phyloP scores from a whole-genome alignment of 2,329 filamentous ascomycete genomes.

The Cytospora schulzeri region DNA sequence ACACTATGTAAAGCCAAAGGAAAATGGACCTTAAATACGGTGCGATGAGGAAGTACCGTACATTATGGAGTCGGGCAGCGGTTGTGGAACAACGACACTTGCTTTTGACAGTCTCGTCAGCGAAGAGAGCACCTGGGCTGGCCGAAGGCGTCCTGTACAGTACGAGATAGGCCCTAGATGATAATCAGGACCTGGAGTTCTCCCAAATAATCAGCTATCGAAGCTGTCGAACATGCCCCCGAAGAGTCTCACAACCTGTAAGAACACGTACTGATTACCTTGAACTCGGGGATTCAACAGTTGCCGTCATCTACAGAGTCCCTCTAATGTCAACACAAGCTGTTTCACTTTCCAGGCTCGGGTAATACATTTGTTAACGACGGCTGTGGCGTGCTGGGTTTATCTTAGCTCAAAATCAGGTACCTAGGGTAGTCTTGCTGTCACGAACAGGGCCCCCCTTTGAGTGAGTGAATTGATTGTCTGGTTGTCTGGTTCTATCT shows the following conservation, averaged over 20 bases:
- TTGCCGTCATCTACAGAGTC: not conserved
- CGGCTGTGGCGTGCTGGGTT: not conserved
- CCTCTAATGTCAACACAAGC: not conserved
- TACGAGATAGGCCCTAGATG: not conserved
- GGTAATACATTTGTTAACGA: not conserved
- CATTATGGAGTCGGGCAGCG: not conserved
- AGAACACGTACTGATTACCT: no score
- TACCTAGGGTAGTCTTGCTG: no score
- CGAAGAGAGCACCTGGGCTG: not conserved
- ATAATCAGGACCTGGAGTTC: not conserved
- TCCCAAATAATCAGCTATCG: not conserved
- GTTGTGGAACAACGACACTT: slow-evolving; percentile 6
- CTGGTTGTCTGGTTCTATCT: no score
- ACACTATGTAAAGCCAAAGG: no score
- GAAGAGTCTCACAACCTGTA: not conserved
- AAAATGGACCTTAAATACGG: no score
- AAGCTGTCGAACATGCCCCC: not conserved
- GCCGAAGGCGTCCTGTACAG: not conserved
- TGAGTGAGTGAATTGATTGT: no score
- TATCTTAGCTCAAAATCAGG: not conserved
- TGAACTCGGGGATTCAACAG: no score
- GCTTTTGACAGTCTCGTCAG: not conserved
- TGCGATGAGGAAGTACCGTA: not conserved
- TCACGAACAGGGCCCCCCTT: no score
- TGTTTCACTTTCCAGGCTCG: not conserved